Base-by-base conservation (phyloP, 352 stramenopile species). In the Pythium aphanidermatum region DNA sequence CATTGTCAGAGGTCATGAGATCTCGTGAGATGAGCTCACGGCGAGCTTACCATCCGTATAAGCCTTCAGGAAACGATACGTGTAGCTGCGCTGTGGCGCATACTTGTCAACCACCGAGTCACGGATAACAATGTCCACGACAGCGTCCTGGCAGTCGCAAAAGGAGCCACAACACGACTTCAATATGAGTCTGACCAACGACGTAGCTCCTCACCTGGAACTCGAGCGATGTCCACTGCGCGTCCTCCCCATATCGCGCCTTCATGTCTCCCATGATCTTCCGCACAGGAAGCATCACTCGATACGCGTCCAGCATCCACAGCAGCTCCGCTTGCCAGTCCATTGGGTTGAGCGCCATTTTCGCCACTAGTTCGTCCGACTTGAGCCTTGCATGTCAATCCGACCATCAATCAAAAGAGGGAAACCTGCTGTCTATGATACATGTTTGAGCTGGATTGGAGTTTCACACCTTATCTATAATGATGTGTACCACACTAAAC, bases 1-100 rank as follows among this genome's bases (percentile, higher is more conserved):
- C n/a, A n/a, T n/a, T n/a, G n/a, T n/a, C n/a, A n/a, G n/a, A n/a
- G n/a, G 34, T 26, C 27, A 40, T 9, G 14, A 5, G 3, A 2
- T 5, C n/a, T n/a, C 34, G 34, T 27, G 34, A 25, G 16, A 25
- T 7, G 10, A 5, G n/a, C 19, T 5, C 4, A 17, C 14, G 17
- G 42, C 26, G 24, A 28, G 11, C 59, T 5, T 65, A 89, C 80
- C 76, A 35, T 70, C 48, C 20, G 78, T 63, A 56, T 74, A 89
- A 29, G 14, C 54, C 52, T 89, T 92, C 19, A 92, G 61, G 21
- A 92, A 80, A 4, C 66, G 70, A 51, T 77, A 89, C 13, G 68
- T 75, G 48, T 86, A 92, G 21, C 49, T 79, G 40, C 55, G 61
- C 31, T 74, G 64, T 6, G 76, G 80, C 13, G 76, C 51, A 51